phyloP scores from a whole-genome alignment of 2,329 filamentous ascomycete genomes.

The Aspergillus vadensis region DNA sequence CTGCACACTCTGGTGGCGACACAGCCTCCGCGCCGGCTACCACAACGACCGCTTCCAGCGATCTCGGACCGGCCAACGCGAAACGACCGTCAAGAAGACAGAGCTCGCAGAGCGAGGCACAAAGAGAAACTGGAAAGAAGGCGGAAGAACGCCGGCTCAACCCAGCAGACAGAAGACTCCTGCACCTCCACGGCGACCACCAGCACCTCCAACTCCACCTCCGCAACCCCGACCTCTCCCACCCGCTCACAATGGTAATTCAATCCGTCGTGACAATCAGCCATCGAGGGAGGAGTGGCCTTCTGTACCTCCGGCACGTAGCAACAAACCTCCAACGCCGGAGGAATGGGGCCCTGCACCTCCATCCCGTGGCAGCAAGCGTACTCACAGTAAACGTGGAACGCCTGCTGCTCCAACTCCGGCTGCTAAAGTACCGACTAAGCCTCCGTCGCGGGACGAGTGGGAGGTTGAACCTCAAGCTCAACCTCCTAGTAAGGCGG shows the following conservation, averaged over 20 bases:
- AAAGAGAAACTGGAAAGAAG: background rate
- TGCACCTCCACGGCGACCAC: too few relatives aligned
- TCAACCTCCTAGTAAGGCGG: background rate
- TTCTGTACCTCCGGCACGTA: too few relatives aligned
- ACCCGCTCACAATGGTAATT: too few relatives aligned
- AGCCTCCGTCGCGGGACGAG: background rate
- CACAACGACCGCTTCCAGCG: background rate
- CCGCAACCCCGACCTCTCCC: too few relatives aligned
- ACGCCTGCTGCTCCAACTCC: background rate
- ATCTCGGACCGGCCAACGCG: background rate
- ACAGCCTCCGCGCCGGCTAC: background rate
- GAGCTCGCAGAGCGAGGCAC: background rate
- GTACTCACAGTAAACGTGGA: background rate
- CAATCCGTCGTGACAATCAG: too few relatives aligned
- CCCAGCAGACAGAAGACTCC: background rate
- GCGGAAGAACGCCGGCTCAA: background rate
- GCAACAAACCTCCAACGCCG: background rate
- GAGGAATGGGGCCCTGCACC: background rate
- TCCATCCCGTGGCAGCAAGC: background rate
- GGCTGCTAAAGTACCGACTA: background rate
- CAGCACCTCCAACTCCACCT: too few relatives aligned
- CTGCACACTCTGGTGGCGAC: background rate
- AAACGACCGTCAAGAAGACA: background rate
- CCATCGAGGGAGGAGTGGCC: too few relatives aligned
- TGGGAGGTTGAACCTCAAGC: background rate